These are phyloP conservation scores for Gynochthodes officinalis DNA, from an alignment of 257 asterid species.

Conservation along the genomic window DNA sequence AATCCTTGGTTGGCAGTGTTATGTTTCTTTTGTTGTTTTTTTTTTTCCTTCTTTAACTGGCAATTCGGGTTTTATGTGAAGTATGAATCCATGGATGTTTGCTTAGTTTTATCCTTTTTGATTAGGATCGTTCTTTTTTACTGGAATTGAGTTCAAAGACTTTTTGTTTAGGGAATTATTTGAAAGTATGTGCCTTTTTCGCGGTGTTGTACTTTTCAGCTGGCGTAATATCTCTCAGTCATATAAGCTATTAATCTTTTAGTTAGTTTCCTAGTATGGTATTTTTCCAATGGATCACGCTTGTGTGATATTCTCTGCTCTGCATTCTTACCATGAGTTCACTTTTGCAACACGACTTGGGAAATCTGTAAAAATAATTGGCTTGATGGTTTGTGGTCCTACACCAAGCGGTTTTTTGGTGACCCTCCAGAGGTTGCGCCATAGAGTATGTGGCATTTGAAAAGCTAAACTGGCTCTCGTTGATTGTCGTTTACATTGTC, in stretches of 20 bases:
- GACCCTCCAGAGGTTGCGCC: neutral
- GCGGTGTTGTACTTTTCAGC: neutral
- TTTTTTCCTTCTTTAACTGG: neutral
- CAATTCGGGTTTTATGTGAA: neutral
- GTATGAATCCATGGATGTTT: neutral
- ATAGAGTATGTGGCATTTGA: neutral
- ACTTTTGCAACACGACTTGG: neutral
- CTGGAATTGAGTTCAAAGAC: conserved; percentile 2
- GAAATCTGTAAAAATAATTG: conserved; percentile 4
- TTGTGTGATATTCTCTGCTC: conserved; percentile 14
- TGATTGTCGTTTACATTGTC: neutral
- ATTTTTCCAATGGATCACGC: conserved; percentile 3
- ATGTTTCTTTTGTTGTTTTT: neutral
- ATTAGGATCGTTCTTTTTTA: conserved; percentile 10
- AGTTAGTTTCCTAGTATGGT: conserved; percentile 14
- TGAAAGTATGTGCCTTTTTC: conserved; percentile 8
- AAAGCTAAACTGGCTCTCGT: conserved; percentile 2
- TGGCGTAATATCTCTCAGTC: neutral
- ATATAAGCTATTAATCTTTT: conserved; percentile 10
- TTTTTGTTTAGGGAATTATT: neutral
- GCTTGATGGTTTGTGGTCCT: conserved; percentile 14
- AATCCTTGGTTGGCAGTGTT: conserved; percentile 3
- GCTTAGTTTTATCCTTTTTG: neutral
- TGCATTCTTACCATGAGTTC: conserved; percentile 1
- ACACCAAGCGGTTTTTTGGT: neutral